A percentile compares a stretch with the other conserved stretches of the same genome.
Conservation (phyloP, 108 stramenopile species). For the Cyclotella baltica region DNA sequence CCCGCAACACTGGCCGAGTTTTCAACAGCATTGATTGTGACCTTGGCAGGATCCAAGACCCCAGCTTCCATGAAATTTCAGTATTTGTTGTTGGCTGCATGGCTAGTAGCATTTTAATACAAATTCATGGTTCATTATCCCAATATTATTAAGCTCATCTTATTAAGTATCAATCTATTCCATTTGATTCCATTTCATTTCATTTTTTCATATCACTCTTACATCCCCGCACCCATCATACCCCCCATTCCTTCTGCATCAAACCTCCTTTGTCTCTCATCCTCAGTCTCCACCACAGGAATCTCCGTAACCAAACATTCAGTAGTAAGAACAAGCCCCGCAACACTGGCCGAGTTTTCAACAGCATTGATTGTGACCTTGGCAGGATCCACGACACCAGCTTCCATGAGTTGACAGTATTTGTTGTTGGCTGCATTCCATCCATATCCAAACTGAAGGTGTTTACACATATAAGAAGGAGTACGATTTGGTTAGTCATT, state of each 20-base stretch:
- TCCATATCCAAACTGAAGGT: constrained; percentile 83
- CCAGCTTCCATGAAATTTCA: constrained; percentile 88
- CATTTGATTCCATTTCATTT: too few relatives aligned
- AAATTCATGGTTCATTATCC: too few relatives aligned
- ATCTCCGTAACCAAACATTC: constrained; percentile 97
- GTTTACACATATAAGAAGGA: constrained; percentile 2
- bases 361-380: constrained; percentile 97
- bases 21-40: constrained; percentile 95
- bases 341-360: constrained; percentile 95
- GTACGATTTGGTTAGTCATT: too few relatives aligned
- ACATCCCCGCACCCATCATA: constrained; percentile 67
- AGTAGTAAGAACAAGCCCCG: constrained; percentile 95
- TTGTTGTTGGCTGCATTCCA: constrained; percentile 92
- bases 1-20: constrained; percentile 96
- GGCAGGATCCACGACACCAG: constrained; percentile 95
- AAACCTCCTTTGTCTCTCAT: constrained; percentile 81
- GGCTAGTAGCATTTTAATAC: too few relatives aligned
- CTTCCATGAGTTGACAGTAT: constrained; percentile 87
- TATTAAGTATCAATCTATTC: too few relatives aligned
- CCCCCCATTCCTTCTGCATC: constrained; percentile 87
- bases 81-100: constrained; percentile 90
- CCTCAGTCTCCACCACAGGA: constrained; percentile 76
- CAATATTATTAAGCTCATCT: too few relatives aligned
- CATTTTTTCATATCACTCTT: too few relatives aligned
- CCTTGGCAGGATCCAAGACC: constrained; percentile 96